Evolutionary conservation across 208 protist species (phyloP), one percentile per base, ranked within the genome.

Genomic region (Endotrypanum monterogeii): DNA sequence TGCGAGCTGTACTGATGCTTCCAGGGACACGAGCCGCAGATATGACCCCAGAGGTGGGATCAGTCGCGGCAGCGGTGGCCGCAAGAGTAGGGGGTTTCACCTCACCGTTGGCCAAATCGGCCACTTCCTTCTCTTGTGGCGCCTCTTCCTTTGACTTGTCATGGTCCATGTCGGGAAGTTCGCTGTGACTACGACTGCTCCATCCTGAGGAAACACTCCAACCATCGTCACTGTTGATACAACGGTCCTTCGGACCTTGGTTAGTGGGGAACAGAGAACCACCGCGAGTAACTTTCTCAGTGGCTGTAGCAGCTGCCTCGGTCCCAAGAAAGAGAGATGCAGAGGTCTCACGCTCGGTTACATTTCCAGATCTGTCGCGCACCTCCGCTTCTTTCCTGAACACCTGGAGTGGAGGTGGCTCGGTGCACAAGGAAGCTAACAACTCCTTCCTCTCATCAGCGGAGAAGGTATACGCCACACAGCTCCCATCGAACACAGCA

Each of bases 201-300:
- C 76, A 76, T 30, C 71, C 70, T 23, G 76, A 76, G 54, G 76
- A 81, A 37, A 66, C 39, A 5, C 66, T 73, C 76, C 76, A 81
- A 55, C 71, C 76, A 48, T 81, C 76, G 5, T 61, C 68, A 52
- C 62, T 39, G 37, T 55, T 63, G 44, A 74, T 54, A n/a, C 32
- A 25, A 30, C 30, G 39, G 3, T 50, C 56, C n/a, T 32, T 16
- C 41, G 8, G 32, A n/a, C 25, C 56, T 44, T 39, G n/a, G 32
- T 37, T 14, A 14, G 56, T 44, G 46, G 23, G 23, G 12, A 35
- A 52, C n/a, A 20, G 35, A 25, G 25, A 41, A 11, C 37, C 37
- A 52, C 28, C 28, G 32, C 7, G 20, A 52, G 60, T 14, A 20
- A 70, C 9, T 25, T 35, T 3, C 41, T 3, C 35, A 28, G 63